phyloP scores from a whole-genome alignment of 306 rosid species.

The Cotoneaster glaucophyllus region DNA sequence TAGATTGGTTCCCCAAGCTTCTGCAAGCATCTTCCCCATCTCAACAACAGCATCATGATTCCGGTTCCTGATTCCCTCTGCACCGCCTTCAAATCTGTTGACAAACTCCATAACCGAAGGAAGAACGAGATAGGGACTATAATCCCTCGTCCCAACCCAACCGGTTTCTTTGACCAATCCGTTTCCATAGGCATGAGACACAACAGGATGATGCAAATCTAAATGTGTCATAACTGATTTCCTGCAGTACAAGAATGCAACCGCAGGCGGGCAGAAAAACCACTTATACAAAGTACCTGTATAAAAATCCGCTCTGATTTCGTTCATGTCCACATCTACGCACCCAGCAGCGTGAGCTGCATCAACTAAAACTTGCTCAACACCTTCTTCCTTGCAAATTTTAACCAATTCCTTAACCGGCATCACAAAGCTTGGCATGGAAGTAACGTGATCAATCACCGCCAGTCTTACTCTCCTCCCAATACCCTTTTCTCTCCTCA shows the following conservation, averaged over 20 bases:
- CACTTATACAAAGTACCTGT: constrained; percentile 80
- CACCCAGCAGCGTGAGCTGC: constrained; percentile 83
- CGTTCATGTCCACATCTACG: constrained; percentile 62
- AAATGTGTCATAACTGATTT: constrained; percentile 18
- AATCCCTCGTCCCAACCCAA: constrained; percentile 91
- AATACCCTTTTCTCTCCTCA: constrained; percentile 42
- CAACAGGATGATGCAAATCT: constrained; percentile 82
- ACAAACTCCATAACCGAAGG: constrained; percentile 59
- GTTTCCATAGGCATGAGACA: constrained; percentile 79
- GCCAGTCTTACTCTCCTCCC: constrained; percentile 65
- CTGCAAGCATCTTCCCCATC: constrained; percentile 71
- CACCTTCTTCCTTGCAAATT: constrained; percentile 79
- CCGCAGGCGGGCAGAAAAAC: constrained; percentile 73
- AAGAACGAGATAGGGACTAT: constrained; percentile 82
- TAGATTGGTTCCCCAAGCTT: constrained; percentile 76
- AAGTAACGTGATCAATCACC: constrained; percentile 79
- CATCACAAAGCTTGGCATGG: constrained; percentile 70
- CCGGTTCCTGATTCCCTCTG: constrained; percentile 69
- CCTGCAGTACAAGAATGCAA: constrained; percentile 53
- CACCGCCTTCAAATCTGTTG: constrained; percentile 63
- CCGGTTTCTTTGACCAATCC: constrained; percentile 74
- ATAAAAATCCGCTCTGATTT: constrained; percentile 76
- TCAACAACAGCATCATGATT: constrained; percentile 74
- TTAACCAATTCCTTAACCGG: constrained; percentile 62
- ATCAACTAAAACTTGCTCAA: constrained; percentile 72